Base-by-base conservation (phyloP, 108 stramenopile species). In the Discostella stelligeroides region DNA sequence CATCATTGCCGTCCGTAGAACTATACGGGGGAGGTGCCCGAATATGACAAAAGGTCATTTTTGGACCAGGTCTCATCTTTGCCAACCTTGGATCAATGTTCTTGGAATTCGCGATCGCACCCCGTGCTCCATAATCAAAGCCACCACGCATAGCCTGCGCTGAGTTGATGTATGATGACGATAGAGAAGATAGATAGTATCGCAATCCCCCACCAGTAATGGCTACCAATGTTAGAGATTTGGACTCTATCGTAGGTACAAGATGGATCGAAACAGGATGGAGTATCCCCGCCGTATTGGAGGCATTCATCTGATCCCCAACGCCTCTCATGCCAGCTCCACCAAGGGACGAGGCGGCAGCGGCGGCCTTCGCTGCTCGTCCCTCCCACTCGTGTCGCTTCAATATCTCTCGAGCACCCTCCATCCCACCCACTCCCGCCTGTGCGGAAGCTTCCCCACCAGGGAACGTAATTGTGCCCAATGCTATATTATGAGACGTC, bases 341-440 rank as follows among this genome's bases (percentile, higher is more conserved):
- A 7, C 59, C 75, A 37, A 65, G 48, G 30, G 72, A 24, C n/a
- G n/a, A n/a, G n/a, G n/a, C n/a, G 15, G 58, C 68, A 46, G 60
- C 53, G 11, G 55, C 17, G 5, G 60, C 41, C 38, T 83, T 81
- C 30, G 12, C 51, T n/a, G 42, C 23, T 27, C 63, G 53, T 29
- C 63, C 75, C n/a, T 81, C 85, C 23, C 58, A 37, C 43, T 91
- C 89, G 2, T 85, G 83, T 5, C 85, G 45, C 62, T 87, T 87
- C 21, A 95, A 72, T 20, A 92, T 88, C 9, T 70, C 67, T 25
- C 91, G 63, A 13, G 93, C 93, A 23, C 93, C 93, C 14, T 95
- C 89, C 93, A 95, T 95, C 20, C 93, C 91, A 23, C 93, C 93
- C 15, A 95, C 90, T 28, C 93, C 93, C 45, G 86, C 85, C 78